Evolutionary conservation across 441 rosid genomes (phyloP), one percentile per base, ranked within the genome.

Genomic region (Bocquillonia castaneifolia): DNA sequence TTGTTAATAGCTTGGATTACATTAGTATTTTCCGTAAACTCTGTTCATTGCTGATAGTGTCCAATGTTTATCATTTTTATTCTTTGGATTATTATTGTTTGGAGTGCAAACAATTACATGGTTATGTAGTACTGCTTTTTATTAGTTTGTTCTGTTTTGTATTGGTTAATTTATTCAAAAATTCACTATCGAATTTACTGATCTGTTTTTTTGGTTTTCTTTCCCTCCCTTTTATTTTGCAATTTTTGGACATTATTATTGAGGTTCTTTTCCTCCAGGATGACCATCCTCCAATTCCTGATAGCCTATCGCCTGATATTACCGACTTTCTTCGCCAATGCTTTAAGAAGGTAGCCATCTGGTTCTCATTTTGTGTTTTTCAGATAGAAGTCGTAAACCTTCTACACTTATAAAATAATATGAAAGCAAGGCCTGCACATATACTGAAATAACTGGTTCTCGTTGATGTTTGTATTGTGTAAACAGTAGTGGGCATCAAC

Each of bases 271-370:
- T 48, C 52, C 76, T 63, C 66, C 81, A 95, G 97, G 97, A 95
- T 66, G 96, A 92, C 73, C 85, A 75, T 80, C 99, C 99, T 79
- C 99, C 99, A 7, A 86, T 95, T 80, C 99, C 99, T 67, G 98
- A 92, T 80, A 90, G 97, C 74, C 73, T 95, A 60, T 90, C 99
- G 70, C 86, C 95, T 64, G 98, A 90, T 77, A 89, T 92, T 68
- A 92, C 98, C 53, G 99, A 92, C 81, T 95, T 95, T 74, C 79
- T 92, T 56, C 84, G 83, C 55, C 98, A 86, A 80, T 95, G 99
- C 79, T 95, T 95, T 77, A 90, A 95, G 86, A 95, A 95, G 98
- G 99, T 95, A 78, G 57, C 15, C 26, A 1, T 40, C 18, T 32
- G 39, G 36, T 20, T 12, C 42, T 45, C 28, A 13, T 25, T 28